Evolutionary conservation across 2,329 filamentous ascomycete species (phyloP), one percentile per base, ranked within the genome.

Genomic region (Aaosphaeria arxii): DNA sequence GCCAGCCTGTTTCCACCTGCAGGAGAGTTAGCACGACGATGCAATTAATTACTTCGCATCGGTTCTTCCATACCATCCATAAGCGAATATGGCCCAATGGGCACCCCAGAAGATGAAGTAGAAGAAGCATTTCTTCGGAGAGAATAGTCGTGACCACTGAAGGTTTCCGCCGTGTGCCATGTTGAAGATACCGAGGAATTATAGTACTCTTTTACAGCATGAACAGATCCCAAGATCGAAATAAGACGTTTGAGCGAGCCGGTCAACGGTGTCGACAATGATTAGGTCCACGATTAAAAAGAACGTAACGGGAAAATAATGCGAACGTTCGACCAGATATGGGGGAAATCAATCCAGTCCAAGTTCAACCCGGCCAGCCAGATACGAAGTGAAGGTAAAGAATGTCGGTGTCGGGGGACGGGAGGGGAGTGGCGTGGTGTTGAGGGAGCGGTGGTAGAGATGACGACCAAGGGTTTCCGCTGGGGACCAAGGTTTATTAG

Each of bases 61-160:
- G 39, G 11, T 30, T 29, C 7, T 9, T 9, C 57, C 87, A 66
- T 78, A 95, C 91, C 91, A 96, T 80, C 91, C 91, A 62, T 84
- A 82, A 39, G 81, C 86, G 67, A 96, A 96, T n/a, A 95, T 69
- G 28, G 78, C 85, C 70, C 84, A 84, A 65, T 96, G 91, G 39
- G 89, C 74, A 4, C 78, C 80, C 85, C 90, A 92, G 68, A 95
- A 96, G 44, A 94, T 69, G 55, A 89, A 60, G 69, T 95, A 87
- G 71, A 95, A 96, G 42, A 87, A 50, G 48, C 95, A 67, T 71
- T 95, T 95, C 45, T 79, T 76, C 11, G 80, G 71, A 46, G 83
- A 84, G 51, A 91, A 80, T 72, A 61, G 62, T 29, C 51, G 29
- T 84, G 36, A 48, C 53, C 43, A 50, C n/a, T n/a, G 11, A 32